A percentile compares a stretch with the other conserved stretches of the same genome.
Conservation (phyloP, 2,329 filamentous ascomycete species). For the Aspergillus candidus region DNA sequence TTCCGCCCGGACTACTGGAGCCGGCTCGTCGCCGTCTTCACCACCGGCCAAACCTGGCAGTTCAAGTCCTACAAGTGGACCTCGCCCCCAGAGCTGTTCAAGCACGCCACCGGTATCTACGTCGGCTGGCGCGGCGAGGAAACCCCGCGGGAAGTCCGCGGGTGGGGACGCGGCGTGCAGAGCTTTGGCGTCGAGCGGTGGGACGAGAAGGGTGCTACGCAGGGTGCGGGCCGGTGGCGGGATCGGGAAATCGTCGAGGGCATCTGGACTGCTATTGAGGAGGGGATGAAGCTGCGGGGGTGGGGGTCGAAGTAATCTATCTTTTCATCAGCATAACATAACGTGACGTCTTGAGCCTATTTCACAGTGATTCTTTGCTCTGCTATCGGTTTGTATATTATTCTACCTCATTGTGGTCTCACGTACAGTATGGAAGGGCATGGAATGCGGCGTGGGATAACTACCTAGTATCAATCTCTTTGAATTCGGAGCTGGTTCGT, state of each 20-base stretch:
- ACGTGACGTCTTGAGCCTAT: no score
- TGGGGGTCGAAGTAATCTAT: constrained; percentile 50
- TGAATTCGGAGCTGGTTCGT: no score
- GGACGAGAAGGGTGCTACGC: constrained; percentile 45
- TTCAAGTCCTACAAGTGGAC: constrained; percentile 99
- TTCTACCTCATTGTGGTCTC: no score
- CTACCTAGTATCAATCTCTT: no score
- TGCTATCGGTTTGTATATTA: no score
- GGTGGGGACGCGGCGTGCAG: constrained; percentile 80
- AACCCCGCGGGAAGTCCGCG: constrained; percentile 67
- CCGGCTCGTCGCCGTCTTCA: constrained; percentile 92
- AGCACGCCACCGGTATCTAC: constrained; percentile 78
- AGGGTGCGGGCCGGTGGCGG: constrained; percentile 57
- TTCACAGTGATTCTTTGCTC: no score
- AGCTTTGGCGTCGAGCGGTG: constrained; percentile 79
- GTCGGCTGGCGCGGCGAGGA: constrained; percentile 87
- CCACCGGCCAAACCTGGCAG: constrained; percentile 95
- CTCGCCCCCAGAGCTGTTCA: constrained; percentile 80
- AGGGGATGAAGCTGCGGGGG: constrained; percentile 76
- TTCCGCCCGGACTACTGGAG: constrained; percentile 99
- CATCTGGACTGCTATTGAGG: constrained; percentile 86
- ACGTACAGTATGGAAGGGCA: no score
- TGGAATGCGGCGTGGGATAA: no score
- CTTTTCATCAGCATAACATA: no score
- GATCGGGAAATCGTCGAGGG: constrained; percentile 89